Percentiles rank a stretch among this genome's conserved stretches.
phyloP scores from a whole-genome alignment of 306 rosid genomes.

The Betula pendula region DNA sequence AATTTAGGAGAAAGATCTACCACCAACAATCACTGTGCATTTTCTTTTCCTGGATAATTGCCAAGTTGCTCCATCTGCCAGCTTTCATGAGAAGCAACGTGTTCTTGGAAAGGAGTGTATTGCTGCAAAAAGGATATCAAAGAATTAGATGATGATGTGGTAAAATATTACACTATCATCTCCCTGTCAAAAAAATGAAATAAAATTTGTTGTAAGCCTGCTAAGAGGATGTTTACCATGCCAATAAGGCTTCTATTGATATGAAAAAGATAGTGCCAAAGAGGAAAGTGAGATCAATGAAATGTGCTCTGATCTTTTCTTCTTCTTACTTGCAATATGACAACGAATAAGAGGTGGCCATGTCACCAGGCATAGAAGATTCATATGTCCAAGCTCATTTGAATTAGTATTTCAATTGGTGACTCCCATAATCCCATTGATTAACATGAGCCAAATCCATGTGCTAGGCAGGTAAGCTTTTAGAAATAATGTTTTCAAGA shows the following conservation, averaged over 20 bases:
- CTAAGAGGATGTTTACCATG: conserved; percentile 5
- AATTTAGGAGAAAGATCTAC: conserved; percentile 35
- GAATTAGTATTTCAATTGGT: conserved; percentile 5
- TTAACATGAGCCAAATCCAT: conserved; percentile 25
- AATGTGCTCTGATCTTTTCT: conserved; percentile 15
- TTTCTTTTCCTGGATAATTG: conserved; percentile 54
- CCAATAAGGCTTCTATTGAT: conserved; percentile 11
- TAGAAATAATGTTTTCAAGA: not conserved
- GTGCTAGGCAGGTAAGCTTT: conserved; percentile 3
- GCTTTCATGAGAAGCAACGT: conserved; percentile 77
- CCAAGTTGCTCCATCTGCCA: conserved; percentile 82
- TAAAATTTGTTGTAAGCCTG: not conserved
- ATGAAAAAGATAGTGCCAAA: conserved; percentile 4
- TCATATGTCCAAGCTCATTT: conserved; percentile 7
- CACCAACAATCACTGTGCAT: conserved; percentile 46
- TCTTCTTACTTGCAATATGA: not conserved
- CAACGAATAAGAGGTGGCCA: conserved; percentile 14
- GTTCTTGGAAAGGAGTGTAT: conserved; percentile 64
- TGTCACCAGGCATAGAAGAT: conserved; percentile 9
- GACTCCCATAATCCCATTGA: conserved; percentile 4
- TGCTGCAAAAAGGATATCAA: conserved; percentile 55
- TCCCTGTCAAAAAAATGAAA: conserved; percentile 14
- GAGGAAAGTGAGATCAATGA: conserved; percentile 3
- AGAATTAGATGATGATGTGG: conserved; percentile 19
- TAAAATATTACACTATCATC: conserved; percentile 15